Evolutionary conservation across 176 grass and related monocot species (phyloP).

Genomic region (Raddia distichophylla): DNA sequence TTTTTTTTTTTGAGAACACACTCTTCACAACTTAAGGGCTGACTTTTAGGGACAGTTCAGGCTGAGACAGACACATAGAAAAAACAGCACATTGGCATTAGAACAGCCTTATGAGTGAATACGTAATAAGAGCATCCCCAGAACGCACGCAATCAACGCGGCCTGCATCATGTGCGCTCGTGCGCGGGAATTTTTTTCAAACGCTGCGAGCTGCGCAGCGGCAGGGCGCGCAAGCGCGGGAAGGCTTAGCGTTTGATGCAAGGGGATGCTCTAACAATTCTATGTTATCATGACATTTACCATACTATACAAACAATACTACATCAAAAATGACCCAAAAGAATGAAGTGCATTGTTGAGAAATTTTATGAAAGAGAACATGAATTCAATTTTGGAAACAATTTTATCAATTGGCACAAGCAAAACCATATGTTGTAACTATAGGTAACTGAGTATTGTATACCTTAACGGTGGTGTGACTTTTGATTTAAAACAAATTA

Average conservation of each 20-base stretch:
- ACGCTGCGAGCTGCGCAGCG: too few species aligned
- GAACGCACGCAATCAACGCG: too few species aligned
- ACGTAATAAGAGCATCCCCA: background rate
- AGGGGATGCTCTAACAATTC: background rate
- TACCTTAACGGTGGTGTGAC: background rate
- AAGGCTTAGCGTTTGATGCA: too few species aligned
- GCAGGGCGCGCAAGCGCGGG: too few species aligned
- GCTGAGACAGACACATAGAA: background rate
- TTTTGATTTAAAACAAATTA: background rate
- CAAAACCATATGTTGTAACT: background rate
- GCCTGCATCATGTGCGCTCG: too few species aligned
- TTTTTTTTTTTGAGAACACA: background rate
- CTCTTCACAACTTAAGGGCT: slow-evolving; percentile 13
- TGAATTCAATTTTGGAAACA: background rate
- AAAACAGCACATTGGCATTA: slow-evolving; percentile 14
- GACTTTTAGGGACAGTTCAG: background rate
- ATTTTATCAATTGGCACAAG: slow-evolving; percentile 4
- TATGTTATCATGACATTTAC: background rate
- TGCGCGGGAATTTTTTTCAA: too few species aligned
- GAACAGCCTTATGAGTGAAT: background rate
- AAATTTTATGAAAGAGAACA: background rate
- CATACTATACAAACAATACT: background rate
- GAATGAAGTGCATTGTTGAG: background rate
- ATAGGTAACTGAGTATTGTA: background rate
- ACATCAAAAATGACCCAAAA: background rate